Conservation (phyloP, 2,329 filamentous ascomycete species). For the Tolypocladium paradoxum region DNA sequence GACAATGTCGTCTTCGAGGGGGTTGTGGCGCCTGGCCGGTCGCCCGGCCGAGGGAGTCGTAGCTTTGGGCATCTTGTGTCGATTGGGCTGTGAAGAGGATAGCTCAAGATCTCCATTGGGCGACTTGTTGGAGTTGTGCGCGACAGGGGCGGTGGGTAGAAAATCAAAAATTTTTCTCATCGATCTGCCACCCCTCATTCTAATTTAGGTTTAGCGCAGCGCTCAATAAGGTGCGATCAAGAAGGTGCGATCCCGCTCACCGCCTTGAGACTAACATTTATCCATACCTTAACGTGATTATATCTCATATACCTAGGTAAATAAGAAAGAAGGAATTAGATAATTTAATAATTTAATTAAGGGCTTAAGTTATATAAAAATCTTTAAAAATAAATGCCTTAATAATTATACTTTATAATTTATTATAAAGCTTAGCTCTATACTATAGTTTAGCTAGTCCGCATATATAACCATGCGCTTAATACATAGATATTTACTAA, state of each 20-base stretch:
- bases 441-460: no score
- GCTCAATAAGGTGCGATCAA: not conserved
- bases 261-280: constrained; percentile 13
- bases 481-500: no score
- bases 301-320: not conserved
- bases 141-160: constrained; percentile 12
- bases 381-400: not conserved
- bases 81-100: not conserved
- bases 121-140: not conserved
- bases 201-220: constrained; percentile 15
- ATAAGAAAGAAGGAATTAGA: not conserved
- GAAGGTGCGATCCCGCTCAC: constrained; percentile 11
- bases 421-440: no score
- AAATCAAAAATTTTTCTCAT: constrained; percentile 28
- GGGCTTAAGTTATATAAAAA: no score
- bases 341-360: no score
- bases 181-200: constrained; percentile 27
- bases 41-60: constrained; percentile 46
- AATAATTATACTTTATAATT: no score
- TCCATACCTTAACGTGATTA: not conserved
- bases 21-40: constrained; percentile 67
- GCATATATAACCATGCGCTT: no score
- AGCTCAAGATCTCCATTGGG: not conserved
- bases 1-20: constrained; percentile 78
- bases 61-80: constrained; percentile 65